Conservation (phyloP, 2,329 filamentous ascomycete genomes). For the Alternaria ethzedia region DNA sequence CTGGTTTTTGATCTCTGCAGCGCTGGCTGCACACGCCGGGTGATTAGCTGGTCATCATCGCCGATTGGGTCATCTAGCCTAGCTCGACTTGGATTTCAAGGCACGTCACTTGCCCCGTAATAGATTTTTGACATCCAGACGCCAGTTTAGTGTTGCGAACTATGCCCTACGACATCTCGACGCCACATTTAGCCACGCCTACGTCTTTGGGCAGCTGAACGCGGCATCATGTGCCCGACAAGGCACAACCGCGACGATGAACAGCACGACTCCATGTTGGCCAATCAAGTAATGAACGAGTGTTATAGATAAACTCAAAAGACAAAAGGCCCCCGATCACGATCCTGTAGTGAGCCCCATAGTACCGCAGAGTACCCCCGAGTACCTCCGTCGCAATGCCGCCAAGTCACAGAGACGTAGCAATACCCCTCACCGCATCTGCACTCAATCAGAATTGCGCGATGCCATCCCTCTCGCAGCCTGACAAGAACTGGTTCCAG, state of each 20-base stretch:
- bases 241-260: background rate
- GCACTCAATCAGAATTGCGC: slow-evolving; percentile 15
- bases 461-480: slow-evolving; percentile 29
- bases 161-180: background rate
- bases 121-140: background rate
- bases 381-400: background rate
- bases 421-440: background rate
- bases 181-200: background rate
- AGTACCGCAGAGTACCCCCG: background rate
- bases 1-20: background rate
- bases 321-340: background rate
- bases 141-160: background rate
- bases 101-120: background rate
- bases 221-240: background rate
- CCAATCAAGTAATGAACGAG: background rate
- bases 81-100: background rate
- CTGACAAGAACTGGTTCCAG: slow-evolving; percentile 19
- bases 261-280: background rate
- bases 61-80: slow-evolving; percentile 5
- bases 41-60: slow-evolving; percentile 6
- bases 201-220: background rate
- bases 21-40: slow-evolving; percentile 6
- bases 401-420: background rate
- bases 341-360: background rate
- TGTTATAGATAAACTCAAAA: background rate